Evolutionary conservation across 495 filamentous ascomycete genomes (phyloP), one percentile per base, ranked within the genome.

Genomic region (Usnea hakonensis): DNA sequence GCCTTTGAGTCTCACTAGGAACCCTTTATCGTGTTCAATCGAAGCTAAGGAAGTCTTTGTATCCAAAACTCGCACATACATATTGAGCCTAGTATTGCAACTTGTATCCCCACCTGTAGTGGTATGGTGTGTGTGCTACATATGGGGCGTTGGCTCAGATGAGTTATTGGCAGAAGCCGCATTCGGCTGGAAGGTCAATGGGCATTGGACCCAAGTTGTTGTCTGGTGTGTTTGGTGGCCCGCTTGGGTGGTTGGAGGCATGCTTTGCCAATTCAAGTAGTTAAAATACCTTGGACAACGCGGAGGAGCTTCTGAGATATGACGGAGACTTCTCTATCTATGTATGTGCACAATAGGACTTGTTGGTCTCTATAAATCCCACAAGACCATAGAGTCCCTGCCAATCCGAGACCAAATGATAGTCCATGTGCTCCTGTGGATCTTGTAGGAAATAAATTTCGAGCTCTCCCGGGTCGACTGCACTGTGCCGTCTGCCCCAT

Each of bases 201-300:
- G 93, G 3, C 83, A 93, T 79, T 95, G 91, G 79, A 95, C 91
- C 41, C 79, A 87, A 63, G 84, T 97, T 10, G 85, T 97, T 41
- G 85, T 97, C 21, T 98, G 95, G 91, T 90, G 90, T 72, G 90
- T 97, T 35, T 98, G 94, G 94, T 98, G 93, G 93, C 95, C 94
- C 10, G 91, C 90, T 28, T 97, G 94, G 95, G 67, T 96, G 57
- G 81, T 83, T 17, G 90, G 82, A 26, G 75, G 76, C 61, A 76
- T 86, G 0, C 66, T 83, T n/a, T 59, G 64, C 82, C 46, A 76
- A 55, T 70, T 71, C 58, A 8, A 11, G 19, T 50, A 23, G n/a
- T n/a, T 57, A 57, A 21, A 10, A n/a, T 21, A 40, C 26, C 30
- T 26, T 50, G 3, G 28, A 30, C 10, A 16, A 30, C 7, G 46